phyloP scores from a whole-genome alignment of 345 rosid genomes.

The Garcia nutans region DNA sequence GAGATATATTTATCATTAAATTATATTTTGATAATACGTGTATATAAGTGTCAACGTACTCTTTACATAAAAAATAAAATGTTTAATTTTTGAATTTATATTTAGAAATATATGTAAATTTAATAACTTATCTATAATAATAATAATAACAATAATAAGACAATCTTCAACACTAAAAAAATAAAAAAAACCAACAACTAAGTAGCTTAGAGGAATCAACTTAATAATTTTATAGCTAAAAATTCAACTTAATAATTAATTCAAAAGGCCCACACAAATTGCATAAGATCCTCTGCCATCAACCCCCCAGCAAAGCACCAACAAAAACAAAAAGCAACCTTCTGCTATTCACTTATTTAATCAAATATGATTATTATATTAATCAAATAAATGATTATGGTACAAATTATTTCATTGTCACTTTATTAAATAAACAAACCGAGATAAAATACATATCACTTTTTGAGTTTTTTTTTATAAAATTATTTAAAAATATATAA shows the following conservation, averaged over 20 bases:
- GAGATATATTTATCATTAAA: too few relatives aligned
- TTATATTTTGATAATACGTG: too few relatives aligned
- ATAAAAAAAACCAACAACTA: background rate
- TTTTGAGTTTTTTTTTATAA: too few relatives aligned
- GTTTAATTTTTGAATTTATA: too few relatives aligned
- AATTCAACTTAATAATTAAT: conserved; percentile 9
- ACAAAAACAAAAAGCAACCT: conserved; percentile 33
- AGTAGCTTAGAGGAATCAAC: background rate
- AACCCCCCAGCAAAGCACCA: background rate
- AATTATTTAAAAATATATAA: too few relatives aligned
- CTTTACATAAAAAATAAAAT: too few relatives aligned
- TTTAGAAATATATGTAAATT: too few relatives aligned
- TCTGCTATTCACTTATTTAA: background rate
- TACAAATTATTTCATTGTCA: background rate
- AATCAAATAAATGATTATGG: background rate
- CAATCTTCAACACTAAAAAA: background rate
- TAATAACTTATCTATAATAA: too few relatives aligned
- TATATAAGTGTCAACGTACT: too few relatives aligned
- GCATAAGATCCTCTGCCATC: background rate
- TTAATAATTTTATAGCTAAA: background rate
- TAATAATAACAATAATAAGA: too few relatives aligned
- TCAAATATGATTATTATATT: too few relatives aligned
- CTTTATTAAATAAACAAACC: background rate
- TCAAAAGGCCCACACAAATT: conserved; percentile 18
- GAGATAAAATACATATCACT: too few relatives aligned